Evolutionary conservation across 164 flowering plant genomes (phyloP), one percentile per base, ranked within the genome.

Genomic region (Annona cherimola): DNA sequence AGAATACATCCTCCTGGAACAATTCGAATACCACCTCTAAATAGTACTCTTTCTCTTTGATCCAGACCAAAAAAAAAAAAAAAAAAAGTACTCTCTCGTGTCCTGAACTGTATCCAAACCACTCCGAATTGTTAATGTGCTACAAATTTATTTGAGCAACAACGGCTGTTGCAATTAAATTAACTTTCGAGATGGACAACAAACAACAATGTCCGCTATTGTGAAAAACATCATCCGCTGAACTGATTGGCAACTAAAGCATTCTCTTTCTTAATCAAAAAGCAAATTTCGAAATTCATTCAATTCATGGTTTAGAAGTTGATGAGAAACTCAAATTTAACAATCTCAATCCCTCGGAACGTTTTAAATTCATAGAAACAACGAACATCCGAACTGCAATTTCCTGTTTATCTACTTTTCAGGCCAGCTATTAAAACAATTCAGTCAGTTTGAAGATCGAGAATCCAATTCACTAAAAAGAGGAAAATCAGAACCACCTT

Each of bases 401-500:
- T 50, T 2, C 14, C 2, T 50, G 57, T 16, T 26, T 26, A 26
- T 26, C 35, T 26, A 26, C 35, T 26, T 26, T 26, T 26, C 35
- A 26, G 35, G 35, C 35, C 35, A 1, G 35, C 35, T 26, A 26
- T 26, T 26, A 26, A 26, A 26, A 26, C 35, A 26, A 26, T 26
- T 26, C 35, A 26, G 35, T 26, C 35, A 26, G 35, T 26, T 26
- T 26, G 35, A 26, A 26, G 35, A 26, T 26, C 35, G 35, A 26
- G 35, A 26, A 26, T 26, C 35, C 35, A 26, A 26, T 26, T 26
- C 35, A 26, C 35, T 26, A 26, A 26, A 26, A 26, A 26, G 35
- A 26, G 35, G 35, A 26, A 50, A 16, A 50, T 9, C 57, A 50
- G 9, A 50, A 50, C 9, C 9, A 71, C 74, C 74, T 71, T 63